A percentile compares a stretch with the other conserved stretches of the same genome.
Evolutionary conservation across 2,329 filamentous ascomycete species (phyloP).

Genomic region (Hawksworthiomyces lignivorus): DNA sequence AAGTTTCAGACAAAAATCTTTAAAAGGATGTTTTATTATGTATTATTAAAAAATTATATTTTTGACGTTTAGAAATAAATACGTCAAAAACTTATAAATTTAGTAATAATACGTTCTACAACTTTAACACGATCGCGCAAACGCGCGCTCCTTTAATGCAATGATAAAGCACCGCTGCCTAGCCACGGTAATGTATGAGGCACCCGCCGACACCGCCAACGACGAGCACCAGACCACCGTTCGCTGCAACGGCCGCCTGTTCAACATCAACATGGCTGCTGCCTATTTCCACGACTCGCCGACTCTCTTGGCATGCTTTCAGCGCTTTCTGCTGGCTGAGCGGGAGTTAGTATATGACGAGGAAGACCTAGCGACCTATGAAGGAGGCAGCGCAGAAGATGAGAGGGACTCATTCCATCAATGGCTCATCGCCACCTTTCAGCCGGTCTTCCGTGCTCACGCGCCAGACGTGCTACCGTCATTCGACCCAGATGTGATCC

Average conservation of each 20-base stretch:
- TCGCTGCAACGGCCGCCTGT: slow-evolving; percentile 1
- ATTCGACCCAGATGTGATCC: background rate
- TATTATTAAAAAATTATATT: too few species aligned
- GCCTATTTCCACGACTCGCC: background rate
- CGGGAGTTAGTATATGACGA: background rate
- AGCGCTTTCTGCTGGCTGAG: background rate
- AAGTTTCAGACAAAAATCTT: too few species aligned
- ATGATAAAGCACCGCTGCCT: too few species aligned
- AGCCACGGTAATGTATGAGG: too few species aligned
- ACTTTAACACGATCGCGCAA: too few species aligned
- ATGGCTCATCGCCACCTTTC: background rate
- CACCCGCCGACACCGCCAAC: background rate
- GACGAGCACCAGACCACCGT: background rate
- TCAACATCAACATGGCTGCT: background rate
- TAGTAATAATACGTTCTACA: too few species aligned
- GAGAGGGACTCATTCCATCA: background rate
- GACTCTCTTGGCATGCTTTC: background rate
- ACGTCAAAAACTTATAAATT: too few species aligned
- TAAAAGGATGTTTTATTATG: too few species aligned
- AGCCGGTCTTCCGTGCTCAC: background rate
- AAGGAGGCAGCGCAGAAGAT: slow-evolving; percentile 1
- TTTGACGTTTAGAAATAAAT: too few species aligned
- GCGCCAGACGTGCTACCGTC: background rate
- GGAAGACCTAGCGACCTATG: background rate
- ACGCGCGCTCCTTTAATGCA: too few species aligned